A percentile compares a stretch with the other conserved stretches of the same genome.
phyloP scores from a whole-genome alignment of 2,329 filamentous ascomycete species.

The Sclerotinia trifoliorum region DNA sequence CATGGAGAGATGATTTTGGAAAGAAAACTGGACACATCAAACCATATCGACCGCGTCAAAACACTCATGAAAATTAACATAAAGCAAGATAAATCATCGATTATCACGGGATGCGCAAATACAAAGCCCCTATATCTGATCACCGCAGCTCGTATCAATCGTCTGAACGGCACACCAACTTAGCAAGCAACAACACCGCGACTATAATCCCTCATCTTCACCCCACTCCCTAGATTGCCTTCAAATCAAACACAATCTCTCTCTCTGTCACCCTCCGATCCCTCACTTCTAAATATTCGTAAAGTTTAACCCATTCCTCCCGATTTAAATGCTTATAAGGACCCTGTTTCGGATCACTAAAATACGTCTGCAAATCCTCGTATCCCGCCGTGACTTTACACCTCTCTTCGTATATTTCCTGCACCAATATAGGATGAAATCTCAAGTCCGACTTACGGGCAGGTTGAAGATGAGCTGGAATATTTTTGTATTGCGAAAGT shows the following conservation, averaged over 20 bases:
- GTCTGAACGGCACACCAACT: not conserved
- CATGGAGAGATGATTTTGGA: not conserved
- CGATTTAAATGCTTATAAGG: not conserved
- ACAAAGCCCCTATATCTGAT: not conserved
- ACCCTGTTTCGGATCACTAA: slow-evolving; percentile 2
- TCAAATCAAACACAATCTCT: not conserved
- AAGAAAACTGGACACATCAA: not conserved
- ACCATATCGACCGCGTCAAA: not conserved
- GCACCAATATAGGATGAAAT: not conserved
- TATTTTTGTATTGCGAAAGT: not conserved
- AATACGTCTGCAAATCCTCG: not conserved
- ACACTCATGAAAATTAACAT: not conserved
- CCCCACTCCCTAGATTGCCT: too few species aligned
- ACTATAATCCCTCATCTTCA: not conserved
- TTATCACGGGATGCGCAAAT: not conserved
- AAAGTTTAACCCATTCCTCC: not conserved
- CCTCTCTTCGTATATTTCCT: slow-evolving; percentile 4
- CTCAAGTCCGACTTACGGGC: not conserved
- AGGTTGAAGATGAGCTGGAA: not conserved
- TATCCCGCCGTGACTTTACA: not conserved
- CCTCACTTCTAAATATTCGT: not conserved
- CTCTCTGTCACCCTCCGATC: not conserved
- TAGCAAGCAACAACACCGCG: not conserved
- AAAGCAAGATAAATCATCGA: not conserved
- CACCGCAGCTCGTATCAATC: not conserved